phyloP scores from a whole-genome alignment of 2,329 filamentous ascomycete species.

The Penicillium italicum region DNA sequence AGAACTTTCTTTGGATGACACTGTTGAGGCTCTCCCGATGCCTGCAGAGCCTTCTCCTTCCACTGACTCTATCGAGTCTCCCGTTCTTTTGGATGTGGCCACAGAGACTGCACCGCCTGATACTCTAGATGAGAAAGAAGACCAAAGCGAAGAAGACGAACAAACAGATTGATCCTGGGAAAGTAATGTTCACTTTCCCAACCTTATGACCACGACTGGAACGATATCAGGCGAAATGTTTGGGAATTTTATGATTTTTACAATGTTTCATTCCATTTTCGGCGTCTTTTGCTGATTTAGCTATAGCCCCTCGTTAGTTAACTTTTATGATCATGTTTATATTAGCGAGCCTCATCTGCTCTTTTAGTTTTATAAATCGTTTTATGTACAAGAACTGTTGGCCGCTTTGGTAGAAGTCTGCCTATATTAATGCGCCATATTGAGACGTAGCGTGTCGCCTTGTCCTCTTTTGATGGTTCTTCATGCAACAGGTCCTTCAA shows the following conservation, averaged over 20 bases:
- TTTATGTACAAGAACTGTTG: too few relatives aligned
- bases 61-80: background rate
- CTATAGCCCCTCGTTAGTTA: background rate
- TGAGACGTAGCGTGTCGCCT: too few relatives aligned
- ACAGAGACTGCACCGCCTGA: background rate
- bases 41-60: too few relatives aligned
- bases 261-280: conserved; percentile 1
- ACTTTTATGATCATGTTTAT: background rate
- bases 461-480: too few relatives aligned
- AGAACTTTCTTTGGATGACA: too few relatives aligned
- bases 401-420: too few relatives aligned
- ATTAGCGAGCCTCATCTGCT: background rate
- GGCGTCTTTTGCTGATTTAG: conserved; percentile 1
- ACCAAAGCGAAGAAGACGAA: background rate
- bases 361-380: background rate
- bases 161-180: background rate
- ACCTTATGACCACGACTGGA: conserved; percentile 17
- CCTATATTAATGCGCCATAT: too few relatives aligned
- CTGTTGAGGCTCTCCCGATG: too few relatives aligned
- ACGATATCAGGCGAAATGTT: conserved; percentile 17
- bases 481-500: too few relatives aligned
- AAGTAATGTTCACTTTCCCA: background rate
- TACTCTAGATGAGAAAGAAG: background rate
- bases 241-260: conserved; percentile 1
- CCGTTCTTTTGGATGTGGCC: background rate